Conservation (phyloP, 2,329 filamentous ascomycete genomes). For the Thermothelomyces thermophilus region DNA sequence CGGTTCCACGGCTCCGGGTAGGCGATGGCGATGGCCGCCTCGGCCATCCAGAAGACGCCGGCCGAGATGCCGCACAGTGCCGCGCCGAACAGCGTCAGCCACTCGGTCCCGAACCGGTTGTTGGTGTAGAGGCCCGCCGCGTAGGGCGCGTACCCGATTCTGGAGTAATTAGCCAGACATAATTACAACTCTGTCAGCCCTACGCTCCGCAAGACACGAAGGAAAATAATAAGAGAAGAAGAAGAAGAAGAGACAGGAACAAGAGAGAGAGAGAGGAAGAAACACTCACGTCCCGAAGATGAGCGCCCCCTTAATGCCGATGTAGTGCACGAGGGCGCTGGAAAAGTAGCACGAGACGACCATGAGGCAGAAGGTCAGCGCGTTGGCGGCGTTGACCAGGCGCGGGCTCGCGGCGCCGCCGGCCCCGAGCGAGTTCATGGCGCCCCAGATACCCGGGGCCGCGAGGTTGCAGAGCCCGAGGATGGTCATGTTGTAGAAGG, state of each 20-base stretch:
- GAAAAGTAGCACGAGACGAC: conserved; percentile 1
- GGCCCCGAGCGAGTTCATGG: conserved; percentile 1
- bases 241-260: too few species aligned
- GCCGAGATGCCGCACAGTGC: conserved; percentile 1
- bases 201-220: too few species aligned
- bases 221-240: too few species aligned
- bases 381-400: conserved; percentile 1
- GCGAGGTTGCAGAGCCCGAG: conserved; percentile 1
- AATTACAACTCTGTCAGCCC: neutral
- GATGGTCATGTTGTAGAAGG: conserved; percentile 3
- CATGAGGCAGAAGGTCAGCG: conserved; percentile 1
- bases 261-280: neutral
- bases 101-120: conserved; percentile 1
- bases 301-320: neutral
- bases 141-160: neutral
- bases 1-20: conserved; percentile 1
- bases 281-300: neutral
- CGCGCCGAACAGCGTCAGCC: neutral
- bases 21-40: neutral
- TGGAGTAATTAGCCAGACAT: neutral
- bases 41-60: conserved; percentile 2
- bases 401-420: neutral
- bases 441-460: neutral
- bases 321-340: conserved; percentile 1
- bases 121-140: conserved; percentile 1